Percentiles rank a stretch among this genome's conserved stretches.
These are phyloP conservation scores for Lecanicillium sp. DNA, from an alignment of 2,329 filamentous ascomycete genomes.

Conservation along the genomic window DNA sequence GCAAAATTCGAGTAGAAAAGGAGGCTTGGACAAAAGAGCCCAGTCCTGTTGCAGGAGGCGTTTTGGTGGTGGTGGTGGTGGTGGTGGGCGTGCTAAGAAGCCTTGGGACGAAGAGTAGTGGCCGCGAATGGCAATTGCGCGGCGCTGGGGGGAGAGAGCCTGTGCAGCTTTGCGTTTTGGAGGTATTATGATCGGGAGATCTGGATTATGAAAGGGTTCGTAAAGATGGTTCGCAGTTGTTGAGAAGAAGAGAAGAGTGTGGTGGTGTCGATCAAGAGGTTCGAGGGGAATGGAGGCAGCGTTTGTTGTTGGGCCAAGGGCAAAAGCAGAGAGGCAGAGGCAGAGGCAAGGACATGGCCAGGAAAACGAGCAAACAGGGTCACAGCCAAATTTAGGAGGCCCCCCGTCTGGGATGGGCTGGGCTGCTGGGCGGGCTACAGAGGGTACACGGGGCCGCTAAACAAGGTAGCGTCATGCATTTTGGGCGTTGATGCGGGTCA, in stretches of 20 bases:
- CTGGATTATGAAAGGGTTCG: too few species aligned
- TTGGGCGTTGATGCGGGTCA: background rate
- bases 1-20: background rate
- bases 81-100: background rate
- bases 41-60: constrained; percentile 5
- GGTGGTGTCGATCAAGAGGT: background rate
- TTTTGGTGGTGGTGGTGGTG: background rate
- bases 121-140: background rate
- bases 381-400: too few species aligned
- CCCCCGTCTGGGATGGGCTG: too few species aligned
- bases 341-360: background rate
- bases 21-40: constrained; percentile 5
- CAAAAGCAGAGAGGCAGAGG: too few species aligned
- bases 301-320: constrained; percentile 3
- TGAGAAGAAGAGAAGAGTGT: too few species aligned
- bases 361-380: background rate
- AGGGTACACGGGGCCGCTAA: background rate
- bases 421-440: background rate
- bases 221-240: too few species aligned
- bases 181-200: too few species aligned
- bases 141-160: too few species aligned
- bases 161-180: too few species aligned
- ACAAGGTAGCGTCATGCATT: constrained; percentile 5
- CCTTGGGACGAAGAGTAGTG: background rate
- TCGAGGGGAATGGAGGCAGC: background rate